Conservation (phyloP, 345 rosid species). For the Luvunga scandens region DNA sequence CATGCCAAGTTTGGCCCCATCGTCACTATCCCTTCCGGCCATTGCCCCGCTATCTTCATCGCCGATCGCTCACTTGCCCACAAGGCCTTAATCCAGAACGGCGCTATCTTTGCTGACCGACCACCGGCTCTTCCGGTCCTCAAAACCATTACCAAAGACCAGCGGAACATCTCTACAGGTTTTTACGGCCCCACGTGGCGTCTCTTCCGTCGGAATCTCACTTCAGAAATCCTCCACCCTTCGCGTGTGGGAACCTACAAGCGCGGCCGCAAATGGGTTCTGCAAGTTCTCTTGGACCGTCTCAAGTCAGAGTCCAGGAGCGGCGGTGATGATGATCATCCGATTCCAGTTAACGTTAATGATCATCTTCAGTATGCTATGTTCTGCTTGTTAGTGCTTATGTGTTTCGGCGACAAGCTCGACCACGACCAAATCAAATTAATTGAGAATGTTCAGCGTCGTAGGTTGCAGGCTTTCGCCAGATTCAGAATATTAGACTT, state of each 20-base stretch:
- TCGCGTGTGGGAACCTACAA: background rate
- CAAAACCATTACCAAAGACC: background rate
- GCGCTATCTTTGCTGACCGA: constrained; percentile 2
- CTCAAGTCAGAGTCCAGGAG: background rate
- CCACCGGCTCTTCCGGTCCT: background rate
- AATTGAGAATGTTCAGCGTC: background rate
- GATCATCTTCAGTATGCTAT: constrained; percentile 11
- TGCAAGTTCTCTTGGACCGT: constrained; percentile 11
- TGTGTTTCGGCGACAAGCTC: constrained; percentile 12
- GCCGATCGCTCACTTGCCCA: constrained; percentile 21
- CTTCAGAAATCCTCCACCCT: constrained; percentile 4
- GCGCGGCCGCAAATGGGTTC: constrained; percentile 22
- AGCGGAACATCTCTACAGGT: constrained; percentile 14
- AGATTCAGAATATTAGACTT: constrained; percentile 4
- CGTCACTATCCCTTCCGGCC: constrained; percentile 11
- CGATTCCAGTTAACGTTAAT: background rate
- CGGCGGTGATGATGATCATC: no score
- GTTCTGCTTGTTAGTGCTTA: constrained; percentile 8
- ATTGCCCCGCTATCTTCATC: constrained; percentile 18
- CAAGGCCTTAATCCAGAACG: constrained; percentile 19
- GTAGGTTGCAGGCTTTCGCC: background rate
- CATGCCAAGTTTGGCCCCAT: constrained; percentile 19
- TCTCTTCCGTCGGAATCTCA: constrained; percentile 8
- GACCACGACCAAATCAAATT: background rate
- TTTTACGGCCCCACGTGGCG: constrained; percentile 27